A percentile compares a stretch with the other conserved stretches of the same genome.
Evolutionary conservation across 2,329 filamentous ascomycete species (phyloP).

Genomic region (Lojkania enalia): DNA sequence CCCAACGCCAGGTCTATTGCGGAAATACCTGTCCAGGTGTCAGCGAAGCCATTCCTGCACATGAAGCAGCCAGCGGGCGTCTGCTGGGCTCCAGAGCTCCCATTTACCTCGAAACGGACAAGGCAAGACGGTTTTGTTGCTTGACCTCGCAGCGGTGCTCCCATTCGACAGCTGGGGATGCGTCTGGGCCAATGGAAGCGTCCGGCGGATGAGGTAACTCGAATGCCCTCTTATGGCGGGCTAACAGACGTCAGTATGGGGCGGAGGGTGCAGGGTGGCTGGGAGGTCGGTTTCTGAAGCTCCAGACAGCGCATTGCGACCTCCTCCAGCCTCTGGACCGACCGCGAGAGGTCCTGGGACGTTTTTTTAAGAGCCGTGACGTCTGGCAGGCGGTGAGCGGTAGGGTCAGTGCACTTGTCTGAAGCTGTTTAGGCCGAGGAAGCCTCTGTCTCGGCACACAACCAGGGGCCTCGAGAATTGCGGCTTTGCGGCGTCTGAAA

Average conservation of each 20-base stretch:
- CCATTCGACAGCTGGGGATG: constrained; percentile 36
- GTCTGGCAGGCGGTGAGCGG: constrained; percentile 44
- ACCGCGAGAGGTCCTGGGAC: constrained; percentile 35
- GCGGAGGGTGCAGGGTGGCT: constrained; percentile 35
- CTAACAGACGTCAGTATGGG: constrained; percentile 42
- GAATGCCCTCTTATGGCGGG: constrained; percentile 32
- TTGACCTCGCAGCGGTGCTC: constrained; percentile 26
- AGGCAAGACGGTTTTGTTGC: constrained; percentile 33
- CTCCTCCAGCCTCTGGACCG: constrained; percentile 33
- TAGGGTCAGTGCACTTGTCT: constrained; percentile 40
- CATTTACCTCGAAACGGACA: constrained; percentile 38
- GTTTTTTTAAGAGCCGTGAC: constrained; percentile 37
- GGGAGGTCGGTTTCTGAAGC: constrained; percentile 34
- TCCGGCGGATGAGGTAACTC: constrained; percentile 35
- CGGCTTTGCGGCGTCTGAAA: constrained; percentile 4
- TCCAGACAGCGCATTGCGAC: constrained; percentile 45
- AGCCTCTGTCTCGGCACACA: constrained; percentile 26
- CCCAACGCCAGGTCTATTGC: constrained; percentile 19
- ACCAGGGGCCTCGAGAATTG: constrained; percentile 19
- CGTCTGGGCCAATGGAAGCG: constrained; percentile 39
- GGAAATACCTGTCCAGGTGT: constrained; percentile 30
- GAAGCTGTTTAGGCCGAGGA: constrained; percentile 35
- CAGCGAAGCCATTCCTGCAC: constrained; percentile 21
- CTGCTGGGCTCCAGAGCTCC: constrained; percentile 28
- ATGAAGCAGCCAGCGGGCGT: constrained; percentile 19